Percentiles rank a stretch among this genome's conserved stretches.
These are phyloP conservation scores for Kalmanozyma brasiliensis DNA, from an alignment of 1,284 basidiomycete genomes.

Conservation along the genomic window DNA sequence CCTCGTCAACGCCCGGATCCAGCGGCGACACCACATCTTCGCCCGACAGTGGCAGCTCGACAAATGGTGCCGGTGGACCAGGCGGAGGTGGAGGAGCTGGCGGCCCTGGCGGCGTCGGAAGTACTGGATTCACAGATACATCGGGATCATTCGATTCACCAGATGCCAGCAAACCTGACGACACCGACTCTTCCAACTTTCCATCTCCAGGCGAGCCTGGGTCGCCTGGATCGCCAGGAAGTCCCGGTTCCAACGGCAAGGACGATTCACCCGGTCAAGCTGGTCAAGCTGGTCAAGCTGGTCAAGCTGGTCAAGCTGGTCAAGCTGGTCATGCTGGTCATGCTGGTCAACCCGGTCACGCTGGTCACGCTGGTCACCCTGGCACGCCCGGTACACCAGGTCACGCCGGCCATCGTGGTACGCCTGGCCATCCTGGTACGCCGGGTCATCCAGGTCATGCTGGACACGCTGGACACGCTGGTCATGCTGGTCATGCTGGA, in stretches of 20 bases:
- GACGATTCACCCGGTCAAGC: not conserved
- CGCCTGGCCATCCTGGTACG: conserved; percentile 1
- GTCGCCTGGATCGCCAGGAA: not conserved
- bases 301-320: not conserved
- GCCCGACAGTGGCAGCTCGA: too few relatives aligned
- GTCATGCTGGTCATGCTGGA: not conserved
- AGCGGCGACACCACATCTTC: too few relatives aligned
- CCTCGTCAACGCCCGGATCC: too few relatives aligned
- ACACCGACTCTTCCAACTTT: too few relatives aligned
- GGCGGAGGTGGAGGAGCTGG: conserved; percentile 8
- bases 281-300: not conserved
- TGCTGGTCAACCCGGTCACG: not conserved
- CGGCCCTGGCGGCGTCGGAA: conserved; percentile 1
- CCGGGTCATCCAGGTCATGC: conserved; percentile 12
- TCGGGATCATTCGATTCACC: too few relatives aligned
- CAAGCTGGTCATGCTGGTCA: not conserved
- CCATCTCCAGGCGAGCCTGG: not conserved
- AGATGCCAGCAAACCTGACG: too few relatives aligned
- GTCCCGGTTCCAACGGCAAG: not conserved
- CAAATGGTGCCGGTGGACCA: not conserved
- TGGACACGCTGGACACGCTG: not conserved
- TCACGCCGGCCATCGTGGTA: not conserved
- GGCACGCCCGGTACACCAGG: not conserved
- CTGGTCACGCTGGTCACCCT: not conserved
- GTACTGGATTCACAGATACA: too few relatives aligned